Evolutionary conservation across 768 basidiomycete genomes (phyloP).

Genomic region (Cubamyces sp.): DNA sequence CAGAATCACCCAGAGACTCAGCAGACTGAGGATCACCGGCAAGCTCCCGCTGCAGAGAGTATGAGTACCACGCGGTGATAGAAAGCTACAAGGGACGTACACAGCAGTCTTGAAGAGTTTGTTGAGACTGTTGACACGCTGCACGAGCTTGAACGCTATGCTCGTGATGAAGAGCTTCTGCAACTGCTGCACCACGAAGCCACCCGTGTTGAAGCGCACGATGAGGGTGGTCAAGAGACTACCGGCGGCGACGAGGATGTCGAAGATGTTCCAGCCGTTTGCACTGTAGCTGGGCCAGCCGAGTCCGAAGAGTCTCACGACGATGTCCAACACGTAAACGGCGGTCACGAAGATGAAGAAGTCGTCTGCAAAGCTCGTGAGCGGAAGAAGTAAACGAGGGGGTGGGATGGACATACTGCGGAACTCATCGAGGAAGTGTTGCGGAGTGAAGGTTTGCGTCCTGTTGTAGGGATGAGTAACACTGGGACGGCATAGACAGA

Average conservation of each 20-base stretch:
- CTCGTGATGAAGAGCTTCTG: constrained; percentile 93
- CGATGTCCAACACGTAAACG: constrained; percentile 77
- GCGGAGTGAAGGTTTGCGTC: constrained; percentile 75
- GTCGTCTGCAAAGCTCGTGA: constrained; percentile 50
- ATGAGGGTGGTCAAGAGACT: constrained; percentile 83
- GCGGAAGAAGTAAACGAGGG: background rate
- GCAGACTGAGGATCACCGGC: constrained; percentile 81
- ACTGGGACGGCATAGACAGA: background rate
- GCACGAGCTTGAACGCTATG: constrained; percentile 93
- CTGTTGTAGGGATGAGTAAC: constrained; percentile 42
- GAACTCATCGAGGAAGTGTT: constrained; percentile 51
- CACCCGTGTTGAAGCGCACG: constrained; percentile 56
- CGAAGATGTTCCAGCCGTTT: constrained; percentile 95
- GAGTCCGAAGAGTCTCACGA: constrained; percentile 79
- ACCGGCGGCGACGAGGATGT: constrained; percentile 77
- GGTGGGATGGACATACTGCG: constrained; percentile 52
- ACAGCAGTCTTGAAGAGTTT: constrained; percentile 96
- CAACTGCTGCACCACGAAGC: constrained; percentile 63
- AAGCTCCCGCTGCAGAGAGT: constrained; percentile 68
- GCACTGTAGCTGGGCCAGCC: constrained; percentile 84
- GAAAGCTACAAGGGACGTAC: constrained; percentile 50
- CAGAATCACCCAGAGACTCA: constrained; percentile 85
- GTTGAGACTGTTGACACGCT: constrained; percentile 84
- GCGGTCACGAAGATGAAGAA: constrained; percentile 77
- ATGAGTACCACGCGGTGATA: background rate